Conservation (phyloP, 2,329 filamentous ascomycete genomes). For the Penicillium sp. region DNA sequence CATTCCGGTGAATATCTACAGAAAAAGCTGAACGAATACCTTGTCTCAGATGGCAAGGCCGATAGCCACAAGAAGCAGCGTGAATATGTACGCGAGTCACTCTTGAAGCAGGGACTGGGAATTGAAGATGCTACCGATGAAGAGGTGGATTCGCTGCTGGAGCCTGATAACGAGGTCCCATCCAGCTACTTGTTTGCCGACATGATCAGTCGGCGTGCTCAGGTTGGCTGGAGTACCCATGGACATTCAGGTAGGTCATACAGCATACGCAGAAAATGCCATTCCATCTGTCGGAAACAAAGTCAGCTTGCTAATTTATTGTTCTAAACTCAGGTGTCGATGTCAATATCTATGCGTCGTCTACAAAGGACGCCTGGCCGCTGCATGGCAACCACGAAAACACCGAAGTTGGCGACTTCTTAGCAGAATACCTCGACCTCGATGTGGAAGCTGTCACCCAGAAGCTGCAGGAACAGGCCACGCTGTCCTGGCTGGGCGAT, state of each 20-base stretch:
- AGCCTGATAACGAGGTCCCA: slow-evolving; percentile 52
- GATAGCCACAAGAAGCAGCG: slow-evolving; percentile 46
- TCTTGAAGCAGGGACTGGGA: slow-evolving; percentile 69
- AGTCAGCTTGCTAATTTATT: background rate
- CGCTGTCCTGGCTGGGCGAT: slow-evolving; percentile 40
- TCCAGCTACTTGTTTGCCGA: slow-evolving; percentile 66
- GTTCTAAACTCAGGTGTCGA: slow-evolving; percentile 62
- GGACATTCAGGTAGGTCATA: slow-evolving; percentile 64
- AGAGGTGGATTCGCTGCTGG: slow-evolving; percentile 66
- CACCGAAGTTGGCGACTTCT: slow-evolving; percentile 80
- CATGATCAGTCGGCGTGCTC: slow-evolving; percentile 81
- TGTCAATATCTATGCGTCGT: slow-evolving; percentile 91
- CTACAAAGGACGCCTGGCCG: slow-evolving; percentile 57
- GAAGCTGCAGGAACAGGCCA: slow-evolving; percentile 54
- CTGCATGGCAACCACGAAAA: slow-evolving; percentile 90
- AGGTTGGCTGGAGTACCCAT: slow-evolving; percentile 91
- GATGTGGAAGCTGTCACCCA: slow-evolving; percentile 74
- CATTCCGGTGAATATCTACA: slow-evolving; percentile 69
- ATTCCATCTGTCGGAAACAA: background rate
- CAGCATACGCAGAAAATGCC: background rate
- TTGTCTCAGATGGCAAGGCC: slow-evolving; percentile 41
- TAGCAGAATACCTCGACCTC: slow-evolving; percentile 73
- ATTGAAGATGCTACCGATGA: slow-evolving; percentile 67
- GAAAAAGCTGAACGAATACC: slow-evolving; percentile 57
- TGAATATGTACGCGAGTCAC: slow-evolving; percentile 63